phyloP scores from a whole-genome alignment of 2,329 filamentous ascomycete genomes.

The Microdochium trichocladiopsis region DNA sequence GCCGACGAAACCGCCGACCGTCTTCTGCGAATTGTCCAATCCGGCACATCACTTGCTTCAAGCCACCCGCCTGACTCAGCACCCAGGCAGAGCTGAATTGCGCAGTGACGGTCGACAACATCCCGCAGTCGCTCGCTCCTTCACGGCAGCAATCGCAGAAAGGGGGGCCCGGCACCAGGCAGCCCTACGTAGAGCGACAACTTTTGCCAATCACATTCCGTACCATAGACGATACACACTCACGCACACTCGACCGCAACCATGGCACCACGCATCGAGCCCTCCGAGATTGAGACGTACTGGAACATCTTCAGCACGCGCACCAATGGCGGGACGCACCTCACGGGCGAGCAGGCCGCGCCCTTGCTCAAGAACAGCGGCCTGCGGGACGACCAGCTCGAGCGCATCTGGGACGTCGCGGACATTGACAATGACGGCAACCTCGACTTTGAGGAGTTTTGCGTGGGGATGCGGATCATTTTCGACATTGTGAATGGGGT shows the following conservation, averaged over 20 bases:
- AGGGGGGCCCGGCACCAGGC: too few species aligned
- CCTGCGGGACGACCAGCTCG: constrained; percentile 69
- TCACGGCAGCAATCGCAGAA: too few species aligned
- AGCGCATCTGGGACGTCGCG: constrained; percentile 92
- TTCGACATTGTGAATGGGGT: constrained; percentile 96
- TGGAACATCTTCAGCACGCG: constrained; percentile 58
- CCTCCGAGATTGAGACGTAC: constrained; percentile 57
- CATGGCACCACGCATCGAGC: constrained; percentile 56
- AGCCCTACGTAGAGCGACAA: too few species aligned
- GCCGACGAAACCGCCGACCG: too few species aligned
- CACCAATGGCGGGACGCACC: constrained; percentile 51
- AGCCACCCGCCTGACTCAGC: too few species aligned
- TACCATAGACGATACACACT: neutral
- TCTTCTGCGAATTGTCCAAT: too few species aligned
- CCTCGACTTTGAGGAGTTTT: constrained; percentile 98
- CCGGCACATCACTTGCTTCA: too few species aligned
- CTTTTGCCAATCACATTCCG: neutral
- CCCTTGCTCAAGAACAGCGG: constrained; percentile 59
- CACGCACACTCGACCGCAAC: constrained; percentile 8
- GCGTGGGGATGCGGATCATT: constrained; percentile 95
- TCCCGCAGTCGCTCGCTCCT: too few species aligned
- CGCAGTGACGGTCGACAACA: too few species aligned
- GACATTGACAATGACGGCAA: constrained; percentile 97
- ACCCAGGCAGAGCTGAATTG: too few species aligned
- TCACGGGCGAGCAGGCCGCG: constrained; percentile 55